Conservation (phyloP, 768 basidiomycete species). For the Rhodotorula kratochvilovae region DNA sequence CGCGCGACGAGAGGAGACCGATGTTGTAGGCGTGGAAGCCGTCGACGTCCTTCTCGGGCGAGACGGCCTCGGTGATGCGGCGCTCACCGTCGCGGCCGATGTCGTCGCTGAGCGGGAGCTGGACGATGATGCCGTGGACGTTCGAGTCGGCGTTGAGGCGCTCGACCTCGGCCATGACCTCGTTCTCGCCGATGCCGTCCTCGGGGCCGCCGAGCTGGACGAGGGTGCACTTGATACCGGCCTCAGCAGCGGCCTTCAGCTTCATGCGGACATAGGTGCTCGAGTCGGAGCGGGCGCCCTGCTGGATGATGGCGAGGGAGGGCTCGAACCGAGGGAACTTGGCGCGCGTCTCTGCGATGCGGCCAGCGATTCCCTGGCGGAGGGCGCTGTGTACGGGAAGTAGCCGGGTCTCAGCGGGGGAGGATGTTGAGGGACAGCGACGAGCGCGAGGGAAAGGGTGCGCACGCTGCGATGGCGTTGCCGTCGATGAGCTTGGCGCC, state of each 20-base stretch:
- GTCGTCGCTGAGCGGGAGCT: slow-evolving; percentile 84
- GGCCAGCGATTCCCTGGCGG: slow-evolving; percentile 32
- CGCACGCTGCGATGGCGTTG: slow-evolving; percentile 28
- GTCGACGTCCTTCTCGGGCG: slow-evolving; percentile 92
- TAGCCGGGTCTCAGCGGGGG: background rate
- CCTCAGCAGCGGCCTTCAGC: slow-evolving; percentile 86
- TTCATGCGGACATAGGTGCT: slow-evolving; percentile 95
- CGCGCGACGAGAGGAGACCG: slow-evolving; percentile 84
- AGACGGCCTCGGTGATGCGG: slow-evolving; percentile 86
- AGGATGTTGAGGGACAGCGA: background rate
- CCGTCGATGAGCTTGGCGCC: slow-evolving; percentile 35
- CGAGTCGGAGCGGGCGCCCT: slow-evolving; percentile 86
- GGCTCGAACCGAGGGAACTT: slow-evolving; percentile 84
- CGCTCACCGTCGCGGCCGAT: slow-evolving; percentile 77
- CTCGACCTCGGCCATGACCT: slow-evolving; percentile 62
- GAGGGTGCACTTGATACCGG: slow-evolving; percentile 82
- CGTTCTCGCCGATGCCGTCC: slow-evolving; percentile 36
- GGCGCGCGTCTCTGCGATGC: slow-evolving; percentile 61
- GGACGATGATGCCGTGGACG: slow-evolving; percentile 86
- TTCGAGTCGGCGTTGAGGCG: slow-evolving; percentile 75
- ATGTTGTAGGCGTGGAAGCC: slow-evolving; percentile 99
- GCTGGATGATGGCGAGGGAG: slow-evolving; percentile 85
- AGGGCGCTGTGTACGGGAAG: slow-evolving; percentile 8
- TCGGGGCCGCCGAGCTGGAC: slow-evolving; percentile 52
- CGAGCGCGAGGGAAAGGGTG: background rate